Percentiles rank a stretch among this genome's conserved stretches.
Evolutionary conservation across 176 grass and related monocot species (phyloP).

Genomic region (Tillandsia leiboldiana): DNA sequence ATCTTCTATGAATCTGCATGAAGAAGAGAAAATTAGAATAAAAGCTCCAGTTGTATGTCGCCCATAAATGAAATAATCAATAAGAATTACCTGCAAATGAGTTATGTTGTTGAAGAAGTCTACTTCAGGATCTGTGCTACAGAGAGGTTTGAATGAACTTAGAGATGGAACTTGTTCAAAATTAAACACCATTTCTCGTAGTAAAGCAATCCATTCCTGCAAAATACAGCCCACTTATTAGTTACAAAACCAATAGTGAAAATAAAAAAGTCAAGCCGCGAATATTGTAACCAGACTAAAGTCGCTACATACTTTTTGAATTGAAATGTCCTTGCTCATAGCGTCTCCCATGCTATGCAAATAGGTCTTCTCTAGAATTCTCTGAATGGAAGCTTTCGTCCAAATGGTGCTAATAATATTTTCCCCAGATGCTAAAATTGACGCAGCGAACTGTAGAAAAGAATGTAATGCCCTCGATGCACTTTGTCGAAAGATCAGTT

Average conservation of each 20-base stretch:
- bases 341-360: slow-evolving; percentile 71
- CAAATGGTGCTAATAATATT: slow-evolving; percentile 28
- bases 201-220: slow-evolving; percentile 88
- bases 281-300: neutral
- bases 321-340: slow-evolving; percentile 69
- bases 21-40: slow-evolving; percentile 11
- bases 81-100: slow-evolving; percentile 84
- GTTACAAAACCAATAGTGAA: slow-evolving; percentile 2
- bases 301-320: slow-evolving; percentile 49
- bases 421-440: slow-evolving; percentile 27
- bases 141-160: slow-evolving; percentile 64
- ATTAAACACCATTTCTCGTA: slow-evolving; percentile 73
- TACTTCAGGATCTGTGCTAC: slow-evolving; percentile 71
- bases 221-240: slow-evolving; percentile 12
- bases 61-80: slow-evolving; percentile 4
- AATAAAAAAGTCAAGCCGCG: slow-evolving; percentile 4
- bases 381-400: slow-evolving; percentile 48
- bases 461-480: slow-evolving; percentile 73
- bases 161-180: slow-evolving; percentile 49
- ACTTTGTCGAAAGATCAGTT: slow-evolving; percentile 87
- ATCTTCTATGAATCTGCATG: slow-evolving; percentile 77
- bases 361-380: slow-evolving; percentile 65
- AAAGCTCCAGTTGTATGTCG: slow-evolving; percentile 6
- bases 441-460: slow-evolving; percentile 52
- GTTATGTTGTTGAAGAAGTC: slow-evolving; percentile 92